A percentile compares a stretch with the other conserved stretches of the same genome.
Evolutionary conservation across 192 early-diverging fungal species (phyloP).

Genomic region (Coemansia sp.): DNA sequence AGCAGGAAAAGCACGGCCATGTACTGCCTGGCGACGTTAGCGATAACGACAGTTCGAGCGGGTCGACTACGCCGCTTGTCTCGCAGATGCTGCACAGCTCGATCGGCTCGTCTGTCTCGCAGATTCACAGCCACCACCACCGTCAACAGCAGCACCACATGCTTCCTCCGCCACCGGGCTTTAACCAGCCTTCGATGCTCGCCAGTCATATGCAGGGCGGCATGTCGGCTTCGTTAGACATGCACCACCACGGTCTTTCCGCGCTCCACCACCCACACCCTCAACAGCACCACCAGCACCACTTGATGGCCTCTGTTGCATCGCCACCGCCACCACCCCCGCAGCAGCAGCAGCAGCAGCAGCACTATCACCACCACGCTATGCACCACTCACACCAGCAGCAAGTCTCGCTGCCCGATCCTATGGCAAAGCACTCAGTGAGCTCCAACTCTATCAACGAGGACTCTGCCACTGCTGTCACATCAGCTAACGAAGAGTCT

Average conservation of each 20-base stretch:
- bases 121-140: constrained; percentile 8
- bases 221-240: not conserved
- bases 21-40: not conserved
- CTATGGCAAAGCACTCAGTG: not conserved
- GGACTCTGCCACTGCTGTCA: not conserved
- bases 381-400: not conserved
- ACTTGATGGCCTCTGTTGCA: not conserved
- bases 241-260: constrained; percentile 2
- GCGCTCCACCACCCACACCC: constrained; percentile 6
- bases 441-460: not conserved
- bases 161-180: constrained; percentile 20
- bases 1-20: constrained; percentile 28
- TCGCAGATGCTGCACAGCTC: constrained; percentile 27
- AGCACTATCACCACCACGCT: not conserved
- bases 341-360: not conserved
- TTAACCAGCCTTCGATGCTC: constrained; percentile 8
- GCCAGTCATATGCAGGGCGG: not conserved
- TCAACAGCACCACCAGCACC: constrained; percentile 1
- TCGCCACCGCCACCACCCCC: not conserved
- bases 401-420: not conserved
- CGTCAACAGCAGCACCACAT: constrained; percentile 17
- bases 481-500: not conserved
- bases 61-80: constrained; percentile 43
- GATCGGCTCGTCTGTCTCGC: constrained; percentile 29
- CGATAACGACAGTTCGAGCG: constrained; percentile 22